Evolutionary conservation across 257 asterid genomes (phyloP), one percentile per base, ranked within the genome.

Genomic region (Cynanchum wilfordii): DNA sequence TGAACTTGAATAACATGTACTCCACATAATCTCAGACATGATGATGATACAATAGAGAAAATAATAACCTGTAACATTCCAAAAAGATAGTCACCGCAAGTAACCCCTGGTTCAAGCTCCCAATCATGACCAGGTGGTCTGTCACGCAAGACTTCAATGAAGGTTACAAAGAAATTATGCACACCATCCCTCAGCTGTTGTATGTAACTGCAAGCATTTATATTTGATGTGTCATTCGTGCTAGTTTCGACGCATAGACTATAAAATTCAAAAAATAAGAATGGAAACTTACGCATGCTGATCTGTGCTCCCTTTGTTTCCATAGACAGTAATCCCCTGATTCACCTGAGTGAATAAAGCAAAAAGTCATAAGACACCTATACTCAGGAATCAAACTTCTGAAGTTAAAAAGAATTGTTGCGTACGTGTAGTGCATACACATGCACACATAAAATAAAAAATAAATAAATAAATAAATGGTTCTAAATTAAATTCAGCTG

Each of bases 111-210:
- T 86, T 95, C 99, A 71, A 95, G 99, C 84, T 95, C 99, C 99
- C 99, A 95, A 83, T 95, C 99, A 84, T 89, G 98, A 81, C 99
- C 98, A 38, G 98, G 97, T 27, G 99, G 99, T 82, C 99, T 89
- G 77, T 95, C 99, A 69, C 95, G 94, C 74, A 95, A 89, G 72
- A 95, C 99, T 87, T 92, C 99, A 71, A 95, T 95, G 81, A 95
- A 95, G 4, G 99, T 95, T 60, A 76, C 99, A 55, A 95, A 95
- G 78, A 95, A 95, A 84, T 95, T 95, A 84, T 85, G 97, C 67
- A 95, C 97, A 40, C 99, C 99, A 75, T 95, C 98, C 85, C 98
- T 86, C 63, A 95, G 90, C 84, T 95, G 99, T 82, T 95, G 99
- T 82, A 95, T 95, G 80, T 95, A 95, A 60, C 99, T 95, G 90